These are phyloP conservation scores for Colletotrichum sp. DNA, from an alignment of 2,329 filamentous ascomycete genomes.

Conservation along the genomic window DNA sequence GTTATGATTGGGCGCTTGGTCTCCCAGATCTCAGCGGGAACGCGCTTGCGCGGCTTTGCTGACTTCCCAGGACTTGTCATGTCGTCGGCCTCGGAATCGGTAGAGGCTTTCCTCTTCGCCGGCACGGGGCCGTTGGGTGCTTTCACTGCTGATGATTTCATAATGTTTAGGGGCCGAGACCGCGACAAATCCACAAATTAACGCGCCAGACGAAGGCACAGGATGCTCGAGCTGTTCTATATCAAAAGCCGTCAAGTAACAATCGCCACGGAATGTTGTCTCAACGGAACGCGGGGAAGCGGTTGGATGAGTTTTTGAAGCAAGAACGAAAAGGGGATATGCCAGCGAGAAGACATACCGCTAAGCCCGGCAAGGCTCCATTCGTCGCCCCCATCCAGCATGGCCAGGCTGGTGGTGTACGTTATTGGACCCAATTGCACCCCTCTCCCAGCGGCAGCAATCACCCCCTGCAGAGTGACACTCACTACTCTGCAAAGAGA, in stretches of 20 bases:
- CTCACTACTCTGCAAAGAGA: background rate
- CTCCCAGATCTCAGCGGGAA: slow-evolving; percentile 37
- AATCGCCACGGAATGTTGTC: background rate
- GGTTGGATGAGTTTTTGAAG: slow-evolving; percentile 6
- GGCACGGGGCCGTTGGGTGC: background rate
- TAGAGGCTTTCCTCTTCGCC: slow-evolving; percentile 26
- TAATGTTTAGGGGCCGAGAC: background rate
- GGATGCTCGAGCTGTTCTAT: background rate
- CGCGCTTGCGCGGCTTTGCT: slow-evolving; percentile 29
- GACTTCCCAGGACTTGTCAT: slow-evolving; percentile 24
- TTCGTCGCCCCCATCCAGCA: slow-evolving; percentile 9
- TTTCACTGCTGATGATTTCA: background rate
- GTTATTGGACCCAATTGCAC: slow-evolving; percentile 7
- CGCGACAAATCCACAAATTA: background rate
- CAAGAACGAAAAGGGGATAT: slow-evolving; percentile 2
- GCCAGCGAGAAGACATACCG: background rate
- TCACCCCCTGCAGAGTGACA: slow-evolving; percentile 5
- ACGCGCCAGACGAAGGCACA: background rate
- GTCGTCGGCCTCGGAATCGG: slow-evolving; percentile 33
- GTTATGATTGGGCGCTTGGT: slow-evolving; percentile 40
- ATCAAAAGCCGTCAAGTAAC: background rate
- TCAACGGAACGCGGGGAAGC: slow-evolving; percentile 8
- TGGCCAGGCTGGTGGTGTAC: background rate
- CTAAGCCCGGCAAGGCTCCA: slow-evolving; percentile 19
- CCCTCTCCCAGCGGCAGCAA: background rate